These are phyloP conservation scores for Paecilomyces variotii DNA, from an alignment of 2,329 filamentous ascomycete species.

Conservation along the genomic window DNA sequence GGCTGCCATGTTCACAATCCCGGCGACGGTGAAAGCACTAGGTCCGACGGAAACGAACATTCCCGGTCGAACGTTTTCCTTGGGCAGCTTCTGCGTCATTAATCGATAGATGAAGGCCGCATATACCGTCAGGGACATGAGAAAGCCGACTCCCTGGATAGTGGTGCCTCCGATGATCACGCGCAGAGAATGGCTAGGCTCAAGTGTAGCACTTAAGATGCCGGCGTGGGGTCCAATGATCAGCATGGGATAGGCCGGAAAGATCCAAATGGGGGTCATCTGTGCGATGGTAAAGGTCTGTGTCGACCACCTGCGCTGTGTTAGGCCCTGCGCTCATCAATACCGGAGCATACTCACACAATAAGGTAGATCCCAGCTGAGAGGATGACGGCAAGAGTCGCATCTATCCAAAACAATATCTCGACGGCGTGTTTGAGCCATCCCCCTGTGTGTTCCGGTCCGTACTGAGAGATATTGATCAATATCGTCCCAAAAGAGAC, in stretches of 20 bases:
- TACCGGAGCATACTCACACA: constrained; percentile 49
- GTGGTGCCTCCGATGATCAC: constrained; percentile 54
- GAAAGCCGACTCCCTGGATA: constrained; percentile 57
- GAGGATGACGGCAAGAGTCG: constrained; percentile 56
- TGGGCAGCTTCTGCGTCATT: constrained; percentile 79
- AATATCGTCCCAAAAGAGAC: constrained; percentile 68
- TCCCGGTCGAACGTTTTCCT: constrained; percentile 66
- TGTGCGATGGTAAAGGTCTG: constrained; percentile 64
- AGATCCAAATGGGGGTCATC: constrained; percentile 86
- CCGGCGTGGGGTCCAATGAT: constrained; percentile 67
- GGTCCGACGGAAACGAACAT: constrained; percentile 83
- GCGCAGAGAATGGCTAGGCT: constrained; percentile 38
- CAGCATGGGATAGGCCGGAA: constrained; percentile 73
- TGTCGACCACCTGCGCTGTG: constrained; percentile 48
- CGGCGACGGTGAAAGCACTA: constrained; percentile 59
- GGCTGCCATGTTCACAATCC: constrained; percentile 51
- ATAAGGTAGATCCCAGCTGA: constrained; percentile 67
- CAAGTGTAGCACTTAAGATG: constrained; percentile 44
- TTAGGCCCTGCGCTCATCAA: constrained; percentile 7
- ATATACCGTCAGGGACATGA: constrained; percentile 69
- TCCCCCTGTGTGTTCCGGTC: constrained; percentile 50
- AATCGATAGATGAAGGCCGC: constrained; percentile 76
- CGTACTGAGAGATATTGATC: constrained; percentile 73
- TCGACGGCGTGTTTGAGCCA: constrained; percentile 58
- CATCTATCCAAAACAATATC: constrained; percentile 68